A percentile compares a stretch with the other conserved stretches of the same genome.
These are phyloP conservation scores for Colletotrichum sp. DNA, from an alignment of 2,329 filamentous ascomycete species.

Conservation along the genomic window DNA sequence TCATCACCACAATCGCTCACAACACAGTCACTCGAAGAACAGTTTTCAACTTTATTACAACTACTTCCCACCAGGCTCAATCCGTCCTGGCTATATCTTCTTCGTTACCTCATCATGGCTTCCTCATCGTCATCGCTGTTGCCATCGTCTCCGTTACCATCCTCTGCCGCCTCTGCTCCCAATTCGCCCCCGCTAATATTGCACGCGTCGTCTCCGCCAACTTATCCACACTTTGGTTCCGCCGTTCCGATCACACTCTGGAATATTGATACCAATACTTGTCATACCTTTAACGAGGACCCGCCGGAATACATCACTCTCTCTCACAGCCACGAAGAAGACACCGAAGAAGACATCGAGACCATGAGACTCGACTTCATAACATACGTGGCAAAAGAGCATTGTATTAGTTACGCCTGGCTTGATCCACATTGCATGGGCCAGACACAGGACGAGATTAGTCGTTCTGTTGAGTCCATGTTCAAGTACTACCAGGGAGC, in stretches of 20 bases:
- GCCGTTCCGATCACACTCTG: neutral
- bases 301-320: neutral
- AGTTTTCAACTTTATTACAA: neutral
- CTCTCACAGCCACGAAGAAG: neutral
- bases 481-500: neutral
- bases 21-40: neutral
- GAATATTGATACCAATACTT: neutral
- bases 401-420: rapidly evolving
- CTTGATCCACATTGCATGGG: neutral
- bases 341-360: neutral
- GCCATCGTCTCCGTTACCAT: neutral
- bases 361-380: neutral
- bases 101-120: neutral
- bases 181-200: neutral
- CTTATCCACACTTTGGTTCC: neutral
- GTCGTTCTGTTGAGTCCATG: neutral
- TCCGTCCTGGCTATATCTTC: neutral
- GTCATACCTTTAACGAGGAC: neutral
- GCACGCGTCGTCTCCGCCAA: neutral
- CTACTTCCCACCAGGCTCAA: neutral
- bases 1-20: neutral
- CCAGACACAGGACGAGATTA: neutral
- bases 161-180: neutral
- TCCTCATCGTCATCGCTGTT: neutral
- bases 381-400: neutral